Conservation (phyloP, 768 basidiomycete genomes). For the Termitomyces sp. region DNA sequence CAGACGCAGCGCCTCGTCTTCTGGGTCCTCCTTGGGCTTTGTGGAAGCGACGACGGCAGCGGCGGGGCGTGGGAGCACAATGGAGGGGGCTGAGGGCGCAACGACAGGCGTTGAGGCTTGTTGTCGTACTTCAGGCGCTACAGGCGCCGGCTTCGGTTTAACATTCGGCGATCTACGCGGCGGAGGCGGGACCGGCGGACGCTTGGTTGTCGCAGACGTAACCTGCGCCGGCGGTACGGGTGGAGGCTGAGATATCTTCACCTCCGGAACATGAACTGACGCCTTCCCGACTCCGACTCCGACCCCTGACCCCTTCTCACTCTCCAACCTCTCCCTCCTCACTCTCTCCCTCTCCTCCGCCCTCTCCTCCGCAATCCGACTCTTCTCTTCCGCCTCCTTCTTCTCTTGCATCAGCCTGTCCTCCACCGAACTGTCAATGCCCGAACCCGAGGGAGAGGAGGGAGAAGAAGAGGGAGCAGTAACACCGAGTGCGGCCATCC, state of each 20-base stretch:
- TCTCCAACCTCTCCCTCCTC: conserved; percentile 71
- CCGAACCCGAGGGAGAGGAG: not conserved
- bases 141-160: conserved; percentile 14
- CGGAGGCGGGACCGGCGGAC: conserved; percentile 38
- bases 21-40: conserved; percentile 61
- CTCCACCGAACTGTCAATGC: conserved; percentile 77
- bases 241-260: conserved; percentile 23
- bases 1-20: conserved; percentile 68
- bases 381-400: conserved; percentile 89
- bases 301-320: conserved; percentile 53
- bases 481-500: conserved; percentile 84
- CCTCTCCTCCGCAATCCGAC: conserved; percentile 71
- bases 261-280: conserved; percentile 32
- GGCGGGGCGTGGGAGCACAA: not conserved
- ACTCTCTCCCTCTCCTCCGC: conserved; percentile 76
- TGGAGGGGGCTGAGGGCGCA: no score
- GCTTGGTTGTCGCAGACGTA: conserved; percentile 23
- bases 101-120: not conserved
- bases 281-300: no score
- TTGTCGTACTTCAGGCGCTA: not conserved
- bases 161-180: conserved; percentile 9
- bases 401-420: conserved; percentile 84
- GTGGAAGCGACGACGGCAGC: conserved; percentile 7
- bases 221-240: conserved; percentile 34
- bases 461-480: conserved; percentile 45